Percentiles rank a stretch among this genome's conserved stretches.
phyloP scores from a whole-genome alignment of 306 rosid species.

The Astragalus glycyphyllos region DNA sequence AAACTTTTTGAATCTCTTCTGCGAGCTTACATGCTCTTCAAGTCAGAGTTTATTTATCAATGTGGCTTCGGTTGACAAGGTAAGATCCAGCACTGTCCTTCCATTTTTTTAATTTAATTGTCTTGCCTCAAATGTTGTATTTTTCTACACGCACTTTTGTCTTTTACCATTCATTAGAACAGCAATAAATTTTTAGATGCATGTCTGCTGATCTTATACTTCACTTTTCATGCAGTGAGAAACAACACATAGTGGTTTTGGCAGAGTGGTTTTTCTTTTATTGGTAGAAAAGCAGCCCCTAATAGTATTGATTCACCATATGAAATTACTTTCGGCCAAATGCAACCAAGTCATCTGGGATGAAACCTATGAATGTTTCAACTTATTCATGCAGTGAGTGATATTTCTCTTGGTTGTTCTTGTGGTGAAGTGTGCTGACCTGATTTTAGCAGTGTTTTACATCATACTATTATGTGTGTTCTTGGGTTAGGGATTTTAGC shows the following conservation, averaged over 20 bases:
- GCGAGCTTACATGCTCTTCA: no score
- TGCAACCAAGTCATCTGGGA: constrained; percentile 57
- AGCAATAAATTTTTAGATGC: constrained; percentile 10
- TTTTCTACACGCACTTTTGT: constrained; percentile 18
- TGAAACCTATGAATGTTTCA: no score
- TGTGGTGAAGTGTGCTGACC: constrained; percentile 92
- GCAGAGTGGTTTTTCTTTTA: constrained; percentile 94
- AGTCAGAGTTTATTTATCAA: no score
- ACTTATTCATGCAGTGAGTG: constrained; percentile 91
- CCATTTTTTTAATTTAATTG: no score
- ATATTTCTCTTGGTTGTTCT: constrained; percentile 91
- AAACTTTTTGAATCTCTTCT: no score
- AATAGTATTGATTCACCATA: constrained; percentile 79
- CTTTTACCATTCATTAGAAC: constrained; percentile 29
- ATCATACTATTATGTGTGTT: constrained; percentile 63
- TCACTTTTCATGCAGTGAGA: constrained; percentile 11
- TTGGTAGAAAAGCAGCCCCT: constrained; percentile 75
- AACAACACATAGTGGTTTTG: constrained; percentile 42
- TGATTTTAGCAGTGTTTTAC: constrained; percentile 68
- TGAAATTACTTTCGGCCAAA: constrained; percentile 69
- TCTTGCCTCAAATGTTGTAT: constrained; percentile 39
- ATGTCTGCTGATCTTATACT: background rate
- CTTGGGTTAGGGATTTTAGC: constrained; percentile 84
- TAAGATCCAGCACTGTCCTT: no score
- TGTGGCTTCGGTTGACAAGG: no score